Base-by-base conservation (phyloP, 345 rosid species). In the Hypericum androsaemum region DNA sequence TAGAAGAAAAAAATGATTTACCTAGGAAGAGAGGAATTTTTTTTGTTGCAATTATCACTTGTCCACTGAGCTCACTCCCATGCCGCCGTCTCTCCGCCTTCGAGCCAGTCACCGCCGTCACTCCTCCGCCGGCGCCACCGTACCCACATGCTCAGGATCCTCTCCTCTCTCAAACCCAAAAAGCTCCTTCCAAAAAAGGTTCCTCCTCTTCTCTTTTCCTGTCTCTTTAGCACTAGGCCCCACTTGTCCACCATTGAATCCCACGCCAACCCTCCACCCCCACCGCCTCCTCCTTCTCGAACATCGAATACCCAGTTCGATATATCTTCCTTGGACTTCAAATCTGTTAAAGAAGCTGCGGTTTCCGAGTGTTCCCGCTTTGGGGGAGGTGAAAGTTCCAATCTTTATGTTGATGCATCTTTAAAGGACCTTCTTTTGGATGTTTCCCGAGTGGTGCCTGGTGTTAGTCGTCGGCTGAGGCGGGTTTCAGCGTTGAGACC, bases 361-460 rank as follows among this genome's bases (percentile, higher is more conserved):
- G 37, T 67, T 41, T 69, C 61, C 13, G 63, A 58, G 62, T 50
- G 51, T 14, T 54, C 76, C 38, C 38, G 39, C 53, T 46, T 63
- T 12, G 42, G 10, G 17, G 38, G 43, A 41, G 43, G 38, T 54
- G 15, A 47, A 53, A 60, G 65, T 39, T 53, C 41, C 56, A 71
- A 47, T 40, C 37, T 64, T 55, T 47, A 3, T 62, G 65, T 59
- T 12, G 68, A 50, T 58, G 45, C 70, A 53, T 66, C 82, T 56
- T 51, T 80, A 1, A 74, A 76, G 47, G 70, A 51, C 63, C 73
- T 79, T 56, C 74, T 82, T 58, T 76, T 73, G 45, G 79, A 79
- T 45, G 35, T 88, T 9, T 76, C 80, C 39, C 72, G 77, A 65
- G 72, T 74, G 22, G 55, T 82, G 16, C 97, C 97, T 40, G 69